Conservation (phyloP, 2,329 filamentous ascomycete genomes). For the Penicillium sclerotigenum region DNA sequence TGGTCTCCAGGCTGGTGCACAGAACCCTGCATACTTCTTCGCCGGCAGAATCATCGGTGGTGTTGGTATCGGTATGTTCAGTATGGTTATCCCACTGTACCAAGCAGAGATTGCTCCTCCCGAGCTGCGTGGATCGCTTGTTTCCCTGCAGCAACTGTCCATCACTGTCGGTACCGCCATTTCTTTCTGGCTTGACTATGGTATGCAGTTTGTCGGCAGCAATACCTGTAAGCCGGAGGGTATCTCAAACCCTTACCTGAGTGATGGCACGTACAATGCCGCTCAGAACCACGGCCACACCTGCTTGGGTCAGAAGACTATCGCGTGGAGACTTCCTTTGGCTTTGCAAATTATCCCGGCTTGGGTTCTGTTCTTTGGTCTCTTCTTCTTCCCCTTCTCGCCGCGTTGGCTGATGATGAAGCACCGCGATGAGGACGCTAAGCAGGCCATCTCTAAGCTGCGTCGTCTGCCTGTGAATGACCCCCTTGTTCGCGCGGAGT, state of each 20-base stretch:
- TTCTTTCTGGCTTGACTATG: slow-evolving; percentile 56
- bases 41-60: slow-evolving; percentile 29
- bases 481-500: slow-evolving; percentile 70
- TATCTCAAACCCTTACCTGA: slow-evolving; percentile 9
- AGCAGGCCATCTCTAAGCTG: slow-evolving; percentile 60
- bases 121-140: slow-evolving; percentile 64
- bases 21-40: slow-evolving; percentile 29
- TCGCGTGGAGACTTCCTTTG: slow-evolving; percentile 49
- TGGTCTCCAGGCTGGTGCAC: slow-evolving; percentile 28
- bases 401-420: slow-evolving; percentile 74
- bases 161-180: slow-evolving; percentile 57
- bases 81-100: slow-evolving; percentile 33
- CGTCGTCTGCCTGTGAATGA: slow-evolving; percentile 61
- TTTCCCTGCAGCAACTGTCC: slow-evolving; percentile 63
- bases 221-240: slow-evolving; percentile 8
- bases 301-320: slow-evolving; percentile 57
- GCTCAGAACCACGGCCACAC: slow-evolving; percentile 65
- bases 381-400: slow-evolving; percentile 78
- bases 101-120: slow-evolving; percentile 48
- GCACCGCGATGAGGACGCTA: slow-evolving; percentile 65
- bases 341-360: slow-evolving; percentile 60
- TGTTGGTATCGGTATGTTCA: slow-evolving; percentile 32
- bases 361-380: slow-evolving; percentile 63
- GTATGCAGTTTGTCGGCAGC: slow-evolving; percentile 51
- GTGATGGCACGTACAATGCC: slow-evolving; percentile 53